These are phyloP conservation scores for Sporothrix euskadiensis DNA, from an alignment of 2,329 filamentous ascomycete genomes.

Conservation along the genomic window DNA sequence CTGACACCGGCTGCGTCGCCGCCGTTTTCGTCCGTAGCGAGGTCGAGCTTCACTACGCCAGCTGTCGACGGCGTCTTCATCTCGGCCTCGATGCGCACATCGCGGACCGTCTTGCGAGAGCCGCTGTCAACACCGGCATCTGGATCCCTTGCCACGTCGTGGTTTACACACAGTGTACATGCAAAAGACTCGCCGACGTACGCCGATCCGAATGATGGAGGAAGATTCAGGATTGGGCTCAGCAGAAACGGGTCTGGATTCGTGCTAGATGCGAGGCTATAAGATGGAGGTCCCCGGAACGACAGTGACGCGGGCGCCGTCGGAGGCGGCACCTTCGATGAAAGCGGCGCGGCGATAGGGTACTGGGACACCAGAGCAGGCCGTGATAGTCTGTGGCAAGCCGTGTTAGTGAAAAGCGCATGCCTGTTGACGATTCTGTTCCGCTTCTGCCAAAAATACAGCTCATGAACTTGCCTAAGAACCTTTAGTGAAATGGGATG, in stretches of 20 bases:
- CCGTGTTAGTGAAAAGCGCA: neutral
- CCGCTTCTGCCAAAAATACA: neutral
- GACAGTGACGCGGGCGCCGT: constrained; percentile 69
- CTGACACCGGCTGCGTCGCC: neutral
- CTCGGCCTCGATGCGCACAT: constrained; percentile 82
- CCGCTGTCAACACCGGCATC: constrained; percentile 31
- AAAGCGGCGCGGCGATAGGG: constrained; percentile 54
- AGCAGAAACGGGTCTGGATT: constrained; percentile 60
- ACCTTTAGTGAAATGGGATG: constrained; percentile 79
- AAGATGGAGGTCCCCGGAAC: constrained; percentile 51
- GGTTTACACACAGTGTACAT: constrained; percentile 94
- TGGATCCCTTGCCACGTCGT: constrained; percentile 58
- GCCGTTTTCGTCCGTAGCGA: constrained; percentile 48
- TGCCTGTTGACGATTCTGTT: neutral
- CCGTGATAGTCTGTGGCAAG: constrained; percentile 65
- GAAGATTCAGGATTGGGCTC: constrained; percentile 73
- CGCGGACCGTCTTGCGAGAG: constrained; percentile 60
- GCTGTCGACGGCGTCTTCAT: constrained; percentile 82
- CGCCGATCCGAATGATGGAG: constrained; percentile 86
- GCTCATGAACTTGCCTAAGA: constrained; percentile 52
- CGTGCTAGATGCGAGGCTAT: constrained; percentile 41
- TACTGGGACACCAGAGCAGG: constrained; percentile 74
- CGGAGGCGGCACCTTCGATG: constrained; percentile 48
- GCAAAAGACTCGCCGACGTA: constrained; percentile 95
- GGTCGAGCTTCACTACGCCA: constrained; percentile 55